Conservation (phyloP, 2,329 filamentous ascomycete species). For the Arachnomyces sp. region DNA sequence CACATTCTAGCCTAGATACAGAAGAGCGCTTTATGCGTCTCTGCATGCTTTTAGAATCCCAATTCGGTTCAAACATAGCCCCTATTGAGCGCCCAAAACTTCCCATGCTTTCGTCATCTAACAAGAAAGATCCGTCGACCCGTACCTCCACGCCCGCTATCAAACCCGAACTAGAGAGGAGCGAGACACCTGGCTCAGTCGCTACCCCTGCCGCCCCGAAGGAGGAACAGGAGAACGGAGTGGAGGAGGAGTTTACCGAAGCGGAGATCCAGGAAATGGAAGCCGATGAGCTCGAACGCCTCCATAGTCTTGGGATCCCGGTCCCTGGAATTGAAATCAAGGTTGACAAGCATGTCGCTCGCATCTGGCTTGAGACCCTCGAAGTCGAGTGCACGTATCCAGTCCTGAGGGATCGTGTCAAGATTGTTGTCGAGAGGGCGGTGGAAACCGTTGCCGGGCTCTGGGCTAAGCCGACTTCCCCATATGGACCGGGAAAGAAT, state of each 20-base stretch:
- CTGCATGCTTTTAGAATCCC: constrained; percentile 92
- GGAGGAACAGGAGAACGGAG: constrained; percentile 22
- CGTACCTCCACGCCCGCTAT: constrained; percentile 1
- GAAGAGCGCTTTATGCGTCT: constrained; percentile 74
- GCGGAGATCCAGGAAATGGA: constrained; percentile 47
- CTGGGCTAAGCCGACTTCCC: constrained; percentile 23
- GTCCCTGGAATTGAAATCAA: constrained; percentile 81
- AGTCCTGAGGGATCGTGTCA: constrained; percentile 72
- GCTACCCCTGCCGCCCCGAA: constrained; percentile 10
- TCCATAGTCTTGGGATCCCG: constrained; percentile 78
- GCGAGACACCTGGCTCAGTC: background rate
- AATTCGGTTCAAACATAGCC: constrained; percentile 80
- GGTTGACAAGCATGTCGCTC: constrained; percentile 79
- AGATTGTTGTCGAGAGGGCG: constrained; percentile 80
- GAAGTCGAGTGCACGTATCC: constrained; percentile 79
- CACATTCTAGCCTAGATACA: constrained; percentile 62
- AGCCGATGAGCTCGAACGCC: constrained; percentile 61
- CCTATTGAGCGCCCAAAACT: constrained; percentile 61
- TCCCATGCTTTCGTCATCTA: no score
- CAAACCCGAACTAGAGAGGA: constrained; percentile 12
- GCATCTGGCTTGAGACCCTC: constrained; percentile 83
- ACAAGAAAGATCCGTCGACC: background rate
- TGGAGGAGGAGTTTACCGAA: constrained; percentile 35
- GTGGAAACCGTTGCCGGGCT: constrained; percentile 78
- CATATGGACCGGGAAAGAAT: no score